These are phyloP conservation scores for Solioccasus polychromus DNA, from an alignment of 768 basidiomycete genomes.

Conservation along the genomic window DNA sequence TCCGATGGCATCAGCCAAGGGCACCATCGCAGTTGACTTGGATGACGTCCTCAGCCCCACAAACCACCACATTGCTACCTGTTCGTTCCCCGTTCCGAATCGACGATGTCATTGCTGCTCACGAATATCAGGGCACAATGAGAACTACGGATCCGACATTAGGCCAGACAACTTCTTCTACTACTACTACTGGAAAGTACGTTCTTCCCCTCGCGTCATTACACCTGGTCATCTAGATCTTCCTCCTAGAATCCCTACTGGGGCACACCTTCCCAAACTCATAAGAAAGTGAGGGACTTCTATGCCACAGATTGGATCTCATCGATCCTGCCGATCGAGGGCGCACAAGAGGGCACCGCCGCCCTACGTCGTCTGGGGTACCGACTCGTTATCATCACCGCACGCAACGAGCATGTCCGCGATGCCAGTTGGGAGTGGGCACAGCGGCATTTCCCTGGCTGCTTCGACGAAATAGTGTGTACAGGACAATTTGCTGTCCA, in stretches of 20 bases:
- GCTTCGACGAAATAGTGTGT: slow-evolving; percentile 63
- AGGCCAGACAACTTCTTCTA: slow-evolving; percentile 59
- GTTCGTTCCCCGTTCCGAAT: slow-evolving; percentile 30
- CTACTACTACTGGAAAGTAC: slow-evolving; percentile 76
- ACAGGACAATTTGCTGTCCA: slow-evolving; percentile 67
- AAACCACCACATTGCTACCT: slow-evolving; percentile 54
- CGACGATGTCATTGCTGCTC: background rate
- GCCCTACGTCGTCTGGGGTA: slow-evolving; percentile 61
- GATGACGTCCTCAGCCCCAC: slow-evolving; percentile 68
- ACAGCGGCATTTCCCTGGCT: slow-evolving; percentile 59
- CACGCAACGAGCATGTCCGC: slow-evolving; percentile 54
- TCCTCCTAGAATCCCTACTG: slow-evolving; percentile 48
- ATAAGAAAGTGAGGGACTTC: slow-evolving; percentile 55
- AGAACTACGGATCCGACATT: slow-evolving; percentile 52
- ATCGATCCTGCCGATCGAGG: slow-evolving; percentile 50
- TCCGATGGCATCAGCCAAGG: slow-evolving; percentile 26
- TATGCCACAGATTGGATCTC: slow-evolving; percentile 51
- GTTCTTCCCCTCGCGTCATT: background rate
- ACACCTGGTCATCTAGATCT: background rate
- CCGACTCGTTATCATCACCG: slow-evolving; percentile 71
- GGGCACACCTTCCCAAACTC: slow-evolving; percentile 59
- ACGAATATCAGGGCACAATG: slow-evolving; percentile 59
- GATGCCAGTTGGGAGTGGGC: slow-evolving; percentile 68
- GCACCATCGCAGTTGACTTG: slow-evolving; percentile 60
- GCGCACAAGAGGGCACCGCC: slow-evolving; percentile 57